A percentile compares a stretch with the other conserved stretches of the same genome.
These are phyloP conservation scores for Fusarium luffae DNA, from an alignment of 2,329 filamentous ascomycete species.

Conservation along the genomic window DNA sequence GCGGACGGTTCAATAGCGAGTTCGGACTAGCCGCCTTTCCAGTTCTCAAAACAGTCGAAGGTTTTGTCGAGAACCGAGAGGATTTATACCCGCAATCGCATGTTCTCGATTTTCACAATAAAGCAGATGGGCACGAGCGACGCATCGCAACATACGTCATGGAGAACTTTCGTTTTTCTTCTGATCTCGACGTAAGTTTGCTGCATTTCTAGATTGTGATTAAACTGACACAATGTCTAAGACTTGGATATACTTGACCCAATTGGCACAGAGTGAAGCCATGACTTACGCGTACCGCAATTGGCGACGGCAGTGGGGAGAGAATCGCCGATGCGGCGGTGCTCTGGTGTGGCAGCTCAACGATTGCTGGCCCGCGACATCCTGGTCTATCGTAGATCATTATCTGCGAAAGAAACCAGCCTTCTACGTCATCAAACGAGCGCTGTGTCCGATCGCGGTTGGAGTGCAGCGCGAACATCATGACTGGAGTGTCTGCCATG, in stretches of 20 bases:
- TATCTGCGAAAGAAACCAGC: neutral
- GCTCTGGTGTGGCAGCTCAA: slow-evolving; percentile 77
- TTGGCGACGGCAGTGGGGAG: slow-evolving; percentile 72
- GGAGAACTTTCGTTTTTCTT: slow-evolving; percentile 73
- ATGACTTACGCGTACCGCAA: slow-evolving; percentile 62
- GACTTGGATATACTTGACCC: slow-evolving; percentile 67
- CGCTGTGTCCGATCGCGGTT: neutral
- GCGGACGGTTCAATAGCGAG: slow-evolving; percentile 81
- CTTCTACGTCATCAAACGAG: neutral
- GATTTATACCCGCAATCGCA: slow-evolving; percentile 75
- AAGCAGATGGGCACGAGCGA: slow-evolving; percentile 80
- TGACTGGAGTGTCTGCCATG: slow-evolving; percentile 3
- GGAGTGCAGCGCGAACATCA: neutral
- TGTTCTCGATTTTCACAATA: slow-evolving; percentile 85
- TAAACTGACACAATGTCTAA: rapidly evolving
- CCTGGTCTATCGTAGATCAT: neutral
- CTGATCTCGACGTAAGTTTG: slow-evolving; percentile 47
- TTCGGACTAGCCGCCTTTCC: slow-evolving; percentile 77
- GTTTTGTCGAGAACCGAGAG: slow-evolving; percentile 66
- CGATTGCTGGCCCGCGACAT: slow-evolving; percentile 59
- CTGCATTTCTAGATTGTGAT: neutral
- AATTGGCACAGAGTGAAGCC: slow-evolving; percentile 65
- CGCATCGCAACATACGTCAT: slow-evolving; percentile 79
- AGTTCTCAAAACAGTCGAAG: slow-evolving; percentile 74
- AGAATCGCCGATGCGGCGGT: slow-evolving; percentile 64